A percentile compares a stretch with the other conserved stretches of the same genome.
Conservation (phyloP, 371 early-diverging fungal species). For the Mucor ambiguus region DNA sequence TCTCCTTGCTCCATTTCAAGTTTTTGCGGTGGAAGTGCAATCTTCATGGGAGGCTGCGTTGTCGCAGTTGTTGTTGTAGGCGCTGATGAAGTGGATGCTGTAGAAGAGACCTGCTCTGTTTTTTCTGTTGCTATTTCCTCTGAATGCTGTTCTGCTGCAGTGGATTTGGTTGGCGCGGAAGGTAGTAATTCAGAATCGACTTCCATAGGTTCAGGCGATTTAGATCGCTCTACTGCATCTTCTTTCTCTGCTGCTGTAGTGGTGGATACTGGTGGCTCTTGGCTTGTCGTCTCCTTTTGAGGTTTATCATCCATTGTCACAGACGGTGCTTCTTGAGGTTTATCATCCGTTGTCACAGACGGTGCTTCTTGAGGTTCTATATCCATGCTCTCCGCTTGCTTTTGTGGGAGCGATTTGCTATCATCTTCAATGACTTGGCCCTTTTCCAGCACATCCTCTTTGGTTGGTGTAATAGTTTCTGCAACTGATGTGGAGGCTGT, state of each 20-base stretch:
- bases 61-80: not conserved
- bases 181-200: not conserved
- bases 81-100: not conserved
- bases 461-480: not conserved
- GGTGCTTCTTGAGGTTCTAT: not conserved
- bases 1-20: not conserved
- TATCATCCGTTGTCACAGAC: not conserved
- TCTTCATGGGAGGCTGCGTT: constrained; percentile 19
- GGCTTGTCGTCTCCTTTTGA: not conserved
- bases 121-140: not conserved
- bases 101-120: constrained; percentile 8
- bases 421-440: constrained; percentile 12
- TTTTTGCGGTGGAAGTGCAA: not conserved
- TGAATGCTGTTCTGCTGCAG: not conserved
- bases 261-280: not conserved
- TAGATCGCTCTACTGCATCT: not conserved
- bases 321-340: not conserved
- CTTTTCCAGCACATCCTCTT: constrained; percentile 5
- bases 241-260: not conserved
- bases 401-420: not conserved
- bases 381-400: not conserved
- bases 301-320: not conserved
- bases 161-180: not conserved
- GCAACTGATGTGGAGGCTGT: not conserved
- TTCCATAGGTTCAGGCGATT: constrained; percentile 7